phyloP scores from a whole-genome alignment of 352 stramenopile species.

The Halophytophthora batemanensis region DNA sequence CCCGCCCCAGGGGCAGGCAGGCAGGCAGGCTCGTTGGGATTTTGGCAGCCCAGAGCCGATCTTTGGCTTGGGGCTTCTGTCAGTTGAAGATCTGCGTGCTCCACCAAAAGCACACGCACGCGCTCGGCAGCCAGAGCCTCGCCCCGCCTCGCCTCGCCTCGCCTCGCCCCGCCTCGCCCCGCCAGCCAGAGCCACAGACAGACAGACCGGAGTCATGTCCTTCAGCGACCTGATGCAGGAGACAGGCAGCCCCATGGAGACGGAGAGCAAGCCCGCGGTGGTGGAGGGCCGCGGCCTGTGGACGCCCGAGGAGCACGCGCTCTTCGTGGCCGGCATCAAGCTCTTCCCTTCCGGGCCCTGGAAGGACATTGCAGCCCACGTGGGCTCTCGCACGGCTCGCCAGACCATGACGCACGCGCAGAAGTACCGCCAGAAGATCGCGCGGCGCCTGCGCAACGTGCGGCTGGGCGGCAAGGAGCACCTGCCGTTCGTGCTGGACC shows the following conservation, averaged over 20 bases:
- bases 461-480: constrained; percentile 65
- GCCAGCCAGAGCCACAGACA: no score
- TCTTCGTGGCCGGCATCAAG: constrained; percentile 77
- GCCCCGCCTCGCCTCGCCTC: no score
- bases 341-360: constrained; percentile 70
- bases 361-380: constrained; percentile 76
- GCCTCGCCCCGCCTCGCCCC: no score
- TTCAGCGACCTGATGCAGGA: constrained; percentile 33
- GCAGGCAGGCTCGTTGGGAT: no score
- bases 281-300: constrained; percentile 64
- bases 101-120: constrained; percentile 14
- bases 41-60: constrained; percentile 7
- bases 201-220: constrained; percentile 21
- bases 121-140: constrained; percentile 2
- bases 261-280: constrained; percentile 30
- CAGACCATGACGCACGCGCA: constrained; percentile 84
- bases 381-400: constrained; percentile 64
- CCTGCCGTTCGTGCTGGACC: constrained; percentile 64
- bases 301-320: constrained; percentile 68
- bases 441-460: constrained; percentile 62
- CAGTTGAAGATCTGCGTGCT: constrained; percentile 63
- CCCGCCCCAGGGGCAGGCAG: not conserved
- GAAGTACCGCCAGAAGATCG: constrained; percentile 86
- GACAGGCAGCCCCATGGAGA: constrained; percentile 23
- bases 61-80: constrained; percentile 20